Conservation (phyloP, 768 basidiomycete genomes). For the Hericium rajendrae region DNA sequence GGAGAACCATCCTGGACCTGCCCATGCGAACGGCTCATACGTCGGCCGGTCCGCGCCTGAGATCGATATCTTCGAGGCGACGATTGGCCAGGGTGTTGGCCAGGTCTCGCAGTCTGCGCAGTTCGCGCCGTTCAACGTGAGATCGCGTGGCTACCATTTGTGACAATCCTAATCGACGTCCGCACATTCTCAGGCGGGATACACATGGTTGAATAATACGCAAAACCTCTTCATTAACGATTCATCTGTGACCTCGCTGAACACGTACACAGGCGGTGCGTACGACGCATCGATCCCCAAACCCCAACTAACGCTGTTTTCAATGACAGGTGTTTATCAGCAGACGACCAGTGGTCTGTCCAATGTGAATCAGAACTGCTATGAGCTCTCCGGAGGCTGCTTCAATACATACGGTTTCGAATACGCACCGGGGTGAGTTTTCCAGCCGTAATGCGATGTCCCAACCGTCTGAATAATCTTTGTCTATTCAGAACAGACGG, state of each 20-base stretch:
- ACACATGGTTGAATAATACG: conserved; percentile 56
- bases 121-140: conserved; percentile 45
- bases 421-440: conserved; percentile 51
- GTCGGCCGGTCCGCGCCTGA: conserved; percentile 80
- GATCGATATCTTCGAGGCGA: conserved; percentile 86
- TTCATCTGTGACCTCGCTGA: conserved; percentile 42
- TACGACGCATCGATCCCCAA: background rate
- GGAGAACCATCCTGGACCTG: conserved; percentile 83
- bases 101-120: conserved; percentile 82
- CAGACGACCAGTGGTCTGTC: conserved; percentile 73
- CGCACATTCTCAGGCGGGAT: conserved; percentile 50
- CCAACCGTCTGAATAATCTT: conserved; percentile 8
- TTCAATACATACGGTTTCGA: conserved; percentile 78
- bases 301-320: background rate
- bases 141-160: background rate
- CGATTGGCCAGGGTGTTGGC: conserved; percentile 33
- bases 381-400: conserved; percentile 50
- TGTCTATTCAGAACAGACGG: conserved; percentile 22
- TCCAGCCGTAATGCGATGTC: background rate
- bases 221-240: conserved; percentile 50
- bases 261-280: conserved; percentile 57
- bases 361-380: conserved; percentile 58
- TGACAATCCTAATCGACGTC: background rate
- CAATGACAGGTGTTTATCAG: conserved; percentile 33
- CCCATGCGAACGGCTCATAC: conserved; percentile 62